Evolutionary conservation across 768 basidiomycete genomes (phyloP), one percentile per base, ranked within the genome.

Genomic region (Psilocybe subaeruginosa): DNA sequence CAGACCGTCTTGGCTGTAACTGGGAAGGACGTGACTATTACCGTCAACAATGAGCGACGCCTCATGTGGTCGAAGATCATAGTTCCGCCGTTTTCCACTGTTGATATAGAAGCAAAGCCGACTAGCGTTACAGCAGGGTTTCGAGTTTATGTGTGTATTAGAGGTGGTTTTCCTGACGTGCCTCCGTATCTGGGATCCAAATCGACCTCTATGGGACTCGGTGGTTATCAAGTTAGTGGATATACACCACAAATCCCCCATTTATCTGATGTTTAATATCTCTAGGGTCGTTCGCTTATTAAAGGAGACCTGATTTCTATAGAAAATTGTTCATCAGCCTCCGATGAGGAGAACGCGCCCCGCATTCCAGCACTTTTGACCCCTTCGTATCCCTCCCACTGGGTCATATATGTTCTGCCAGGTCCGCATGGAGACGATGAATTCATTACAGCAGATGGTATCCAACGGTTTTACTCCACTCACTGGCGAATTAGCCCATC

Each of bases 361-460:
- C 35, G 16, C 3, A 45, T 76, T 70, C 77, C 79, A 4, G 35
- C 56, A 1, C 8, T 60, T 2, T 58, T 80, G 30, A 57, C 78
- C n/a, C 85, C 85, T 0, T 35, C 57, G 2, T 88, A 84, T 70
- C 76, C 81, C 0, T 69, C 69, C 1, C 69, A 83, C 27, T 87
- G 86, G 85, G 70, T 73, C 0, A 66, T 91, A 4, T 71, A 82
- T 49, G 85, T 84, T 47, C 78, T 91, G 12, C 65, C 84, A 1
- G 89, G 89, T 0, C 89, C 89, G 0, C 86, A 89, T 17, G 87
- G 82, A 59, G 85, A 88, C 58, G 74, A 77, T 3, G 80, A 82
- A 52, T 90, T 83, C 66, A 64, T 89, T 14, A 83, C 82, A 0
- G 29, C 71, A 0, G 73, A 78, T 7, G 88, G 87, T 16, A 78